Percentiles rank a stretch among this genome's conserved stretches.
phyloP scores from a whole-genome alignment of 805 yeast species.

The Candida arabinofermentans region DNA sequence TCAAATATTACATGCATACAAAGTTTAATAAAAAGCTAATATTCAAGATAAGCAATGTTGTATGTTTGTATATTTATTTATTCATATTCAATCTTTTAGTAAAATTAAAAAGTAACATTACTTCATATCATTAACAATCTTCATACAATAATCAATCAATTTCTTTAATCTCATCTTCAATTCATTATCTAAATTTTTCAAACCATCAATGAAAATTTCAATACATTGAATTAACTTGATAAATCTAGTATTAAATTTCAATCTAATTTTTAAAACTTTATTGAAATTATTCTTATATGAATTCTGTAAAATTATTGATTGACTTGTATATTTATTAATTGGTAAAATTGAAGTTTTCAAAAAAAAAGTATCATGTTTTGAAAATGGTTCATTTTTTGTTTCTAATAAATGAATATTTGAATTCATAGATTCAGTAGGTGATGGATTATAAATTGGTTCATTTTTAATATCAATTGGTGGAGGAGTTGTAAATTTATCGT shows the following conservation, averaged over 20 bases:
- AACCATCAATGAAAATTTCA: constrained; percentile 16
- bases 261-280: constrained; percentile 34
- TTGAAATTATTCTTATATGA: constrained; percentile 33
- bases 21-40: too few relatives aligned
- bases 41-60: too few relatives aligned
- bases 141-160: constrained; percentile 40
- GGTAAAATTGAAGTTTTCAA: constrained; percentile 1
- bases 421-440: constrained; percentile 11
- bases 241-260: constrained; percentile 37
- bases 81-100: background rate
- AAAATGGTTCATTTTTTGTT: constrained; percentile 8
- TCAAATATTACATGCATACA: too few relatives aligned
- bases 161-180: constrained; percentile 37
- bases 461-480: background rate
- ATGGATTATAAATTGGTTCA: constrained; percentile 12
- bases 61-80: background rate
- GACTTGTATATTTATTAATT: constrained; percentile 33
- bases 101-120: constrained; percentile 1
- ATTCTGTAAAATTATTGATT: constrained; percentile 31
- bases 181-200: constrained; percentile 24
- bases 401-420: constrained; percentile 2
- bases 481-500: constrained; percentile 7
- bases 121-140: constrained; percentile 28
- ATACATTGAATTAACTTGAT: constrained; percentile 16
- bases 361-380: background rate